Evolutionary conservation across 306 rosid species (phyloP).

Genomic region (Potentilla sterilis): DNA sequence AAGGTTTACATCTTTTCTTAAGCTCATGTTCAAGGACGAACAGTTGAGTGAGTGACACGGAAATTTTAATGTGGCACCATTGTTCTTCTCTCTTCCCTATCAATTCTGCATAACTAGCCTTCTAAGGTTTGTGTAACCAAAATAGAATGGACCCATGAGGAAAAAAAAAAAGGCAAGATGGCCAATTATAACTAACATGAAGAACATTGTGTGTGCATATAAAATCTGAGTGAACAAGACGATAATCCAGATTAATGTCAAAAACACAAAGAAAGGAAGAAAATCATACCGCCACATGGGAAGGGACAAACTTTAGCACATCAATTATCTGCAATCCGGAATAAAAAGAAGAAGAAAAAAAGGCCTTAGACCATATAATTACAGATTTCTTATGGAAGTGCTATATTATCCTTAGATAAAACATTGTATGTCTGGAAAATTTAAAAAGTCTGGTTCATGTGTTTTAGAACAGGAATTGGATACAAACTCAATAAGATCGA

Average conservation of each 20-base stretch:
- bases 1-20: no score
- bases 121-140: neutral
- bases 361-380: conserved; percentile 6
- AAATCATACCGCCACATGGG: conserved; percentile 87
- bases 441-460: neutral
- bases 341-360: conserved; percentile 7
- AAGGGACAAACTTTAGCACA: conserved; percentile 82
- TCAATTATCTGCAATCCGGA: conserved; percentile 72
- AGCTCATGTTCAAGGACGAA: no score
- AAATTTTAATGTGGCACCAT: neutral
- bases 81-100: neutral
- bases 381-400: neutral
- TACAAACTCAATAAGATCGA: neutral
- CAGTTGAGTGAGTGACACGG: neutral
- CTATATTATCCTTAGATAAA: neutral
- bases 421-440: neutral
- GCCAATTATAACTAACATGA: neutral
- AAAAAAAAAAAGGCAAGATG: neutral
- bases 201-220: neutral
- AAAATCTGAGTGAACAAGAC: neutral
- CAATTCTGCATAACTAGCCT: neutral
- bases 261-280: neutral
- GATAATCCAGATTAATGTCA: neutral
- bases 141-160: neutral
- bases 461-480: neutral